Evolutionary conservation across 768 basidiomycete genomes (phyloP), one percentile per base, ranked within the genome.

Genomic region (Russula dissimulans): DNA sequence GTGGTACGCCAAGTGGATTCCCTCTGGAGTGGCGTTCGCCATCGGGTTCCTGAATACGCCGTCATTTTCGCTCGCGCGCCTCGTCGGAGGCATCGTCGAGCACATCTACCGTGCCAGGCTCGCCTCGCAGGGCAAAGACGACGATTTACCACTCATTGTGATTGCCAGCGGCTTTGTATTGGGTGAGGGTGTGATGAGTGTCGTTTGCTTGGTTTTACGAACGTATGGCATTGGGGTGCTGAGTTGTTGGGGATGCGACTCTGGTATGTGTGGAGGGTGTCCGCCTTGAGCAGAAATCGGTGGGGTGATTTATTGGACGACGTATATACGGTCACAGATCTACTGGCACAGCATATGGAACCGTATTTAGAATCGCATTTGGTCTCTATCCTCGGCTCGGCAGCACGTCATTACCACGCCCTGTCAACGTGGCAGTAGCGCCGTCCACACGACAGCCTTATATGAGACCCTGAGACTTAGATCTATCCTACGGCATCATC

Each of bases 41-140:
- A 90, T 97, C 59, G 93, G 95, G 0, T 97, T 98, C 72, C 76
- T 98, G 68, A 98, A 98, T 69, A 92, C 94, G 0, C 95, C 95
- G 3, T 89, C 88, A 4, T 98, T 97, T 75, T 91, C 92, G 6
- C 79, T 97, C 59, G 93, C 95, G 1, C 84, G 95, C 54, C 77
- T 97, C 34, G 78, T 95, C 56, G 95, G 95, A 41, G 95, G 95
- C 3, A 70, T 89, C 62, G 72, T 90, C 64, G 93, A 95, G 67
- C 82, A 86, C 66, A 69, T 81, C 31, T 91, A 86, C 67, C 79
- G 82, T 62, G 65, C 66, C 42, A 79, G 74, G 29, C 74, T 76
- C 41, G 73, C 76, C 67, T 76, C 78, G 29, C 81, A 77, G 62
- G 66, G 69, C 15, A 79, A 81, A 60, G 73, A 74, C 31, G 76